Evolutionary conservation across 768 basidiomycete genomes (phyloP).

Genomic region (Termitomyces sp.): DNA sequence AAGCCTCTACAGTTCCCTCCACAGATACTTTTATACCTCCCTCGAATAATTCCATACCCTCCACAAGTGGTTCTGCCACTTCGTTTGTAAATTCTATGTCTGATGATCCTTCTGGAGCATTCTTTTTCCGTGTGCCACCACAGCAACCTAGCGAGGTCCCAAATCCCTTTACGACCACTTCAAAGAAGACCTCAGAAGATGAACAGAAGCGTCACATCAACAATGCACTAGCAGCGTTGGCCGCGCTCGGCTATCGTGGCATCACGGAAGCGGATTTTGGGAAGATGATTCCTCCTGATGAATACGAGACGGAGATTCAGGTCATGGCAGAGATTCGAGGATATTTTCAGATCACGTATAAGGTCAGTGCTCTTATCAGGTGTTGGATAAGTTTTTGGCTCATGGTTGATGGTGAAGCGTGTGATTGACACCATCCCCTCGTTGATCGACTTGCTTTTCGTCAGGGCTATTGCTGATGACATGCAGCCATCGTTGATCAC

Average conservation of each 20-base stretch:
- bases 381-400: background rate
- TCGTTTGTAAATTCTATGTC: background rate
- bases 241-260: constrained; percentile 27
- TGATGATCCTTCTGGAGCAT: background rate
- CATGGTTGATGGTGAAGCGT: constrained; percentile 26
- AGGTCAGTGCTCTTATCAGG: constrained; percentile 22
- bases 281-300: constrained; percentile 29
- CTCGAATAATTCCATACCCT: no score
- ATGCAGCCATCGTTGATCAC: constrained; percentile 32
- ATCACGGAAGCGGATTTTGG: constrained; percentile 28
- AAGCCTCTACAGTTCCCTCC: background rate
- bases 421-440: constrained; percentile 42
- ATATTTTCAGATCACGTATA: constrained; percentile 46
- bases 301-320: constrained; percentile 38
- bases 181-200: background rate
- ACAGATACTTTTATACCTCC: background rate
- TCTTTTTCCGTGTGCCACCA: background rate
- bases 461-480: constrained; percentile 26
- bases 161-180: background rate
- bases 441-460: constrained; percentile 28
- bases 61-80: background rate
- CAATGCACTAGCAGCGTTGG: constrained; percentile 24
- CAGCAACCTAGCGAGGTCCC: background rate
- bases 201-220: background rate
- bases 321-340: constrained; percentile 43